Percentiles rank a stretch among this genome's conserved stretches.
phyloP scores from a whole-genome alignment of 345 rosid species.

The Eucalyptus camaldulensis region DNA sequence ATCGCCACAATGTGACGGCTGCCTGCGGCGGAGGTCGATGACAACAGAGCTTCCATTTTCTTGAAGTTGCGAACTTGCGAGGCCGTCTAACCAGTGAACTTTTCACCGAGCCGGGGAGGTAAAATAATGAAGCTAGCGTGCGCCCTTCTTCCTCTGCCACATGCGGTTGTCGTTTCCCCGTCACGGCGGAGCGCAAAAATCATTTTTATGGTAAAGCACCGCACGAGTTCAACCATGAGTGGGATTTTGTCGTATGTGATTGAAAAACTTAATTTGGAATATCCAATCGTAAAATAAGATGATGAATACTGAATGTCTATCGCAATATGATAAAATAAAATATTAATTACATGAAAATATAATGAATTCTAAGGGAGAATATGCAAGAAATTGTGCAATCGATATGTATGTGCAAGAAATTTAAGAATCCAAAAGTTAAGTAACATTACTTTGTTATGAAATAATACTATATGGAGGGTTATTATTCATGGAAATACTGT shows the following conservation, averaged over 20 bases:
- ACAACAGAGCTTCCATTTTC: neutral
- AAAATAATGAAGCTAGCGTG: neutral
- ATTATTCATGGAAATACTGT: too few relatives aligned
- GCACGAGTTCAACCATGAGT: neutral
- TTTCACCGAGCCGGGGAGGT: neutral
- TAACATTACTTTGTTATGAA: too few relatives aligned
- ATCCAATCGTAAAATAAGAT: neutral
- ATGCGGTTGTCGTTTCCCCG: neutral
- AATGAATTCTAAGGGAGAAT: too few relatives aligned
- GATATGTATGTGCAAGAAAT: too few relatives aligned
- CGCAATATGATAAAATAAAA: neutral
- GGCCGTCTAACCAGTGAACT: neutral
- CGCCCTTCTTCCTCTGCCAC: neutral
- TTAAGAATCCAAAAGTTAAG: too few relatives aligned
- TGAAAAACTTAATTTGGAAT: neutral
- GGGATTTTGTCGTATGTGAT: neutral
- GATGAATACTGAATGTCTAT: neutral
- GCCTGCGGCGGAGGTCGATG: neutral
- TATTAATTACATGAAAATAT: too few relatives aligned
- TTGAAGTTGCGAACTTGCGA: too few relatives aligned
- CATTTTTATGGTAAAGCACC: neutral
- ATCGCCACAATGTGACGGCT: constrained; percentile 3
- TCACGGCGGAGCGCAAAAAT: neutral
- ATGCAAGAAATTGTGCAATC: too few relatives aligned
- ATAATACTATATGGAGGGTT: too few relatives aligned